Evolutionary conservation across 202 grass and related monocot genomes (phyloP).

Genomic region (Hordeum pubiflorum): DNA sequence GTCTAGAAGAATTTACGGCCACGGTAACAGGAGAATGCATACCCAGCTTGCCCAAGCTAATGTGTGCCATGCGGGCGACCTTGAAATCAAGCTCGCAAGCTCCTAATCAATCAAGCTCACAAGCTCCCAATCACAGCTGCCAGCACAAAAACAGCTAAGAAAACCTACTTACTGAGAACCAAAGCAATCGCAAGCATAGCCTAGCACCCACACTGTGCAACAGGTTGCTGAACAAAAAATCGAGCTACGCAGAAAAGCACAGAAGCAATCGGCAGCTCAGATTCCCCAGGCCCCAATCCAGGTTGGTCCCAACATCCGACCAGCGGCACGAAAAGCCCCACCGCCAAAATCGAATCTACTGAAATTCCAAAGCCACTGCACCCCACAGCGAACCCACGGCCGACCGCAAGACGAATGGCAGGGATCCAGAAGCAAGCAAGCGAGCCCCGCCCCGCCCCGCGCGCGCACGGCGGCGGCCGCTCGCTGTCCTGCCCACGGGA

Average conservation of each 20-base stretch:
- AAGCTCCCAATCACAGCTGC: not conserved
- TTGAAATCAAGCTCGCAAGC: not conserved
- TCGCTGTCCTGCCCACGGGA: not conserved
- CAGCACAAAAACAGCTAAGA: not conserved
- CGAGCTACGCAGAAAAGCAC: not conserved
- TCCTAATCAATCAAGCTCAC: not conserved
- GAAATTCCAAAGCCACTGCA: not conserved
- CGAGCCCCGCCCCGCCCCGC: not conserved
- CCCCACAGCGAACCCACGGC: not conserved
- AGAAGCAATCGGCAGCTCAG: not conserved
- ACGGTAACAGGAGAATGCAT: not conserved
- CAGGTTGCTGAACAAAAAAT: not conserved
- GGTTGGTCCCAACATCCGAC: not conserved
- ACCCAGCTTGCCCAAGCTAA: not conserved
- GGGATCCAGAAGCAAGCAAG: conserved; percentile 9
- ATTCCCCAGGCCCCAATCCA: not conserved
- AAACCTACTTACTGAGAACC: not conserved
- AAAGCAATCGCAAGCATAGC: not conserved
- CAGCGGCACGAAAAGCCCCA: not conserved
- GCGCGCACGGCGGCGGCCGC: not conserved
- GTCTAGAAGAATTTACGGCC: not conserved
- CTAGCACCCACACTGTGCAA: not conserved
- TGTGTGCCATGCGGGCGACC: not conserved
- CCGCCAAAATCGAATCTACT: not conserved
- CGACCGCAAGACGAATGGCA: not conserved